Percentiles rank a stretch among this genome's conserved stretches.
Conservation (phyloP, 345 rosid species). For the Eucalyptus pumila region DNA sequence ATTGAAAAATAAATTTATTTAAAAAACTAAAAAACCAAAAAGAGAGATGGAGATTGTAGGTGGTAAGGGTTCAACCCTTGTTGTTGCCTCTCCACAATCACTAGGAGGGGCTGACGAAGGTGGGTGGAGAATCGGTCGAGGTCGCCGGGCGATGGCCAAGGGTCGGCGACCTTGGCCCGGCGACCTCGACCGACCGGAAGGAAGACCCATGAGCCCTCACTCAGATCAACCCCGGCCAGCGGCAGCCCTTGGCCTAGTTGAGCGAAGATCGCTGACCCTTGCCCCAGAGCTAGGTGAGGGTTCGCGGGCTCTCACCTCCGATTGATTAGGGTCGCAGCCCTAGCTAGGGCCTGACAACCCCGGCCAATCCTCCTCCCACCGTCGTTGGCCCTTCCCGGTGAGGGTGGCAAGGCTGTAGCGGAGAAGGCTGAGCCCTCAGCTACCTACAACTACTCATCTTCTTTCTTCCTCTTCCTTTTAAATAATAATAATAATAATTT, state of each 20-base stretch:
- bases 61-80: no score
- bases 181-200: accelerated
- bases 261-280: no score
- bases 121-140: no score
- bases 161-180: accelerated
- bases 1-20: no score
- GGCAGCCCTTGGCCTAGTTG: accelerated
- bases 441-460: no score
- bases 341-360: accelerated
- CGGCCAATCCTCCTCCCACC: accelerated
- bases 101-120: accelerated
- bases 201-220: no score
- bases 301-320: accelerated
- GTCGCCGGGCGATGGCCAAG: accelerated
- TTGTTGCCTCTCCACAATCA: accelerated
- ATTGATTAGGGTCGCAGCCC: accelerated
- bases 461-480: no score
- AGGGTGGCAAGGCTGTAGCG: accelerated
- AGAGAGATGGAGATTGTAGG: no score
- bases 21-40: accelerated
- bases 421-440: accelerated
- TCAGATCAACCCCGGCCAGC: accelerated
- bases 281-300: accelerated
- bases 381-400: accelerated
- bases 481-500: no score